These are phyloP conservation scores for Nephromyces sp. DNA, from an alignment of 169 alveolate genomes.

Conservation along the genomic window DNA sequence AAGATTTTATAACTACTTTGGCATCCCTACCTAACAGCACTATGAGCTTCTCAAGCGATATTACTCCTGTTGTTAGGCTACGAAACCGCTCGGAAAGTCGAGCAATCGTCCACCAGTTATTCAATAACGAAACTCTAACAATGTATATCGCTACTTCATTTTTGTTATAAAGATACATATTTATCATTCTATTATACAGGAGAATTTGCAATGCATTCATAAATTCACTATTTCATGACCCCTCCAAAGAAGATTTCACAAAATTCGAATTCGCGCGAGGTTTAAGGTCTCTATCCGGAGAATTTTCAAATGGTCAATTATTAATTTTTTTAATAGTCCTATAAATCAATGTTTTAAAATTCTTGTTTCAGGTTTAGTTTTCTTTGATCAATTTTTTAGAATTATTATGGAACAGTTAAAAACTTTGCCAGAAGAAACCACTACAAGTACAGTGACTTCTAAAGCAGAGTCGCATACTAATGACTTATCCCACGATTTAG, in stretches of 20 bases:
- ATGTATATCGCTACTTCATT: too few species aligned
- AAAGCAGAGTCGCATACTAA: too few species aligned
- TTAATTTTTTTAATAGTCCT: too few species aligned
- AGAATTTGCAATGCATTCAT: not conserved
- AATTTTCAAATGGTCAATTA: not conserved
- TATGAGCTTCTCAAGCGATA: not conserved
- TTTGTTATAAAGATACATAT: too few species aligned
- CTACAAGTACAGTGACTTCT: too few species aligned
- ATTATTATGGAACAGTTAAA: too few species aligned
- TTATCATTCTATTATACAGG: not conserved
- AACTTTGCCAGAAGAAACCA: too few species aligned
- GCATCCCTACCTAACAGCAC: not conserved
- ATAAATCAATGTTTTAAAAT: too few species aligned
- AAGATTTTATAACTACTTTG: too few species aligned
- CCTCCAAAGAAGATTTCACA: not conserved
- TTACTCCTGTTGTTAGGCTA: not conserved
- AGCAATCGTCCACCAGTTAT: not conserved
- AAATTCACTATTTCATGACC: not conserved
- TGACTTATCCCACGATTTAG: too few species aligned
- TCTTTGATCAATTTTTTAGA: too few species aligned
- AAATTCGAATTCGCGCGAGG: not conserved
- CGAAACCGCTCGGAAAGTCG: conserved; percentile 1
- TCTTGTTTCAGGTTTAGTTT: too few species aligned
- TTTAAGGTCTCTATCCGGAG: not conserved
- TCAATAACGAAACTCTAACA: not conserved